Evolutionary conservation across 129 eudicot genomes (phyloP), one percentile per base, ranked within the genome.

Genomic region (Gnaphalium uliginosum): DNA sequence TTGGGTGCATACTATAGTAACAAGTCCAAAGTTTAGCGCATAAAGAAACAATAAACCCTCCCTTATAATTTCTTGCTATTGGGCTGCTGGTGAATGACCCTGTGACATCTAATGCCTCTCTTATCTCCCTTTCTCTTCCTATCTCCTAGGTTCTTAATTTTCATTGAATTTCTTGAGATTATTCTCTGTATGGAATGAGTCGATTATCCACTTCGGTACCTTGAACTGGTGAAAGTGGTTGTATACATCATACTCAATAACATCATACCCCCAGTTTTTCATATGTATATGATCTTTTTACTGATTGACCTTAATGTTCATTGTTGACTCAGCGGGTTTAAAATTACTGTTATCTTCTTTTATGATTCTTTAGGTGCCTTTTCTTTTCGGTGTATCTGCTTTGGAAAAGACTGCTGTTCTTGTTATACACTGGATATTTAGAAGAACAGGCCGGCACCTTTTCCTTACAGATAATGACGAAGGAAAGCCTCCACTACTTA

Each of bases 361-460:
- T 39, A 68, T 69, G 68, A 60, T 35, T 73, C 39, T 21, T 41
- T 67, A 94, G 99, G 99, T 94, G 43, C 99, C 99, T 26, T 91
- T 94, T 85, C 93, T 94, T 68, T 94, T 94, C 67, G 99, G 99
- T 35, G 60, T 91, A 54, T 73, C 94, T 80, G 93, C 97, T 33
- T 75, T 94, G 2, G 99, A 94, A 84, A 94, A 80, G 83, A 79
- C 75, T 60, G 99, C 99, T 79, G 84, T 84, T 62, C 78, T 48
- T 74, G 85, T 94, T 67, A 89, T 91, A 65, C 96, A 91, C 72
- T 94, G 79, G 97, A 94, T 94, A 83, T 94, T 94, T 78, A 81
- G 93, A 70, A 94, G 97, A 89, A 94, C 99, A n/a, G 99, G 99
- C 23, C 76, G 83, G 6, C 99, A 94, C 81, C 96, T 94, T 75